Conservation (phyloP, 169 alveolate species). For the Pseudocohnilembus persalinus region DNA sequence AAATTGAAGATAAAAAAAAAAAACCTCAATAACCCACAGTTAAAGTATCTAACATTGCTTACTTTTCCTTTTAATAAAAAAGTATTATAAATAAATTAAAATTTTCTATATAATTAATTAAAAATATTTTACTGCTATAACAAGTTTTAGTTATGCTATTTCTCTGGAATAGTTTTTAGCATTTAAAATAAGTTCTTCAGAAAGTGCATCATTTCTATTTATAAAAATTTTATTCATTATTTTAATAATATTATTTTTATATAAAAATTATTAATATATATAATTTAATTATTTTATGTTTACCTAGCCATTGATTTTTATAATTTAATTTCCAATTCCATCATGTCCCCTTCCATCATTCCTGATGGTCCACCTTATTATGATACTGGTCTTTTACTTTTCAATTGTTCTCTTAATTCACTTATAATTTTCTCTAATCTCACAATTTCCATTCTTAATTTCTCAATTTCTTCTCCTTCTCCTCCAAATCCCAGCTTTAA, state of each 20-base stretch:
- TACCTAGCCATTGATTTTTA: conserved; percentile 76
- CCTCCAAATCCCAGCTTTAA: conserved; percentile 34
- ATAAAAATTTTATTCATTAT: too few relatives aligned
- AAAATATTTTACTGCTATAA: conserved; percentile 73
- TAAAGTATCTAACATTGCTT: conserved; percentile 45
- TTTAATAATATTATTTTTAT: too few relatives aligned
- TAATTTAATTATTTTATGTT: too few relatives aligned
- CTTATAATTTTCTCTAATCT: conserved; percentile 74
- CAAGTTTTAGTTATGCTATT: conserved; percentile 71
- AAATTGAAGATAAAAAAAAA: too few relatives aligned
- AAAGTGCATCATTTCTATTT: conserved; percentile 73
- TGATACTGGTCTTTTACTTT: conserved; percentile 80
- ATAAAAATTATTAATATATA: too few relatives aligned
- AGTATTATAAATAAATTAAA: conserved; percentile 20
- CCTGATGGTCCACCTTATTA: conserved; percentile 64
- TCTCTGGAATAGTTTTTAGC: conserved; percentile 86
- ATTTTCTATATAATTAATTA: not conserved
- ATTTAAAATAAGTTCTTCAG: conserved; percentile 77
- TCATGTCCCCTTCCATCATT: conserved; percentile 84
- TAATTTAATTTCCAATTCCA: conserved; percentile 81
- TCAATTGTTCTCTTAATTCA: conserved; percentile 77
- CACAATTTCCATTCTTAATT: conserved; percentile 70
- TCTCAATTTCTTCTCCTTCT: conserved; percentile 66
- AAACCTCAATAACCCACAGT: conserved; percentile 29
- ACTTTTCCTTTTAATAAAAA: conserved; percentile 53